phyloP scores from a whole-genome alignment of 768 basidiomycete genomes.

The Suillus luteus region DNA sequence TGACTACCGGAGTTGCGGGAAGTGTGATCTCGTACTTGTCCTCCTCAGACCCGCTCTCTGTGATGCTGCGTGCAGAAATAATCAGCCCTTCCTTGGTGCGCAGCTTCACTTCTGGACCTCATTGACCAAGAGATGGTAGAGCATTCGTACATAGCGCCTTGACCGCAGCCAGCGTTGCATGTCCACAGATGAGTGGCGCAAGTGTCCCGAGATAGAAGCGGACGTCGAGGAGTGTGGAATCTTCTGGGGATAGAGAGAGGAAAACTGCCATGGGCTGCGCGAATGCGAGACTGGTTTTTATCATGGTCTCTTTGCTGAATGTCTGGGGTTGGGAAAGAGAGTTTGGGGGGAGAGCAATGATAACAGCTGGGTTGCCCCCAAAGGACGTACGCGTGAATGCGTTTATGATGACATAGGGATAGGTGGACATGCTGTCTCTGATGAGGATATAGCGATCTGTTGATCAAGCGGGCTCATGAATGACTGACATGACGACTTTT shows the following conservation, averaged over 20 bases:
- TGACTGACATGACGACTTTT: neutral
- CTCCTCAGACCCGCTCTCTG: conserved; percentile 10
- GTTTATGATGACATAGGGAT: conserved; percentile 39
- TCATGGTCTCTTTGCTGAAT: conserved; percentile 11
- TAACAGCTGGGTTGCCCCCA: conserved; percentile 47
- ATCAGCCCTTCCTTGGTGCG: conserved; percentile 33
- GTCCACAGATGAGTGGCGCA: conserved; percentile 44
- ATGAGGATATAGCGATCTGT: neutral
- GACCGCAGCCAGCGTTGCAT: conserved; percentile 47
- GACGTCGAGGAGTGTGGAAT: conserved; percentile 34
- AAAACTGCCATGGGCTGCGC: conserved; percentile 47
- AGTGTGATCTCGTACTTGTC: conserved; percentile 40
- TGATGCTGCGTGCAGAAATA: conserved; percentile 19
- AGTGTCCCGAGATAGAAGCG: conserved; percentile 40
- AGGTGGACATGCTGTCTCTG: conserved; percentile 10
- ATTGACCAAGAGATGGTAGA: conserved; percentile 25
- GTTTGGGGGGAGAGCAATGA: conserved; percentile 33
- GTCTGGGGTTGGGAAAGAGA: conserved; percentile 9
- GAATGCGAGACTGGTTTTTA: conserved; percentile 42
- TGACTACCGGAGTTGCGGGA: conserved; percentile 29
- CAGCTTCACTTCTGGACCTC: conserved; percentile 30
- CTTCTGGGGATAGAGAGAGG: conserved; percentile 29
- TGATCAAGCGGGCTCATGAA: neutral
- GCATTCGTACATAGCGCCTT: conserved; percentile 34
- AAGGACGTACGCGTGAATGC: conserved; percentile 46